Evolutionary conservation across 345 rosid species (phyloP).

Genomic region (Viola odorata): DNA sequence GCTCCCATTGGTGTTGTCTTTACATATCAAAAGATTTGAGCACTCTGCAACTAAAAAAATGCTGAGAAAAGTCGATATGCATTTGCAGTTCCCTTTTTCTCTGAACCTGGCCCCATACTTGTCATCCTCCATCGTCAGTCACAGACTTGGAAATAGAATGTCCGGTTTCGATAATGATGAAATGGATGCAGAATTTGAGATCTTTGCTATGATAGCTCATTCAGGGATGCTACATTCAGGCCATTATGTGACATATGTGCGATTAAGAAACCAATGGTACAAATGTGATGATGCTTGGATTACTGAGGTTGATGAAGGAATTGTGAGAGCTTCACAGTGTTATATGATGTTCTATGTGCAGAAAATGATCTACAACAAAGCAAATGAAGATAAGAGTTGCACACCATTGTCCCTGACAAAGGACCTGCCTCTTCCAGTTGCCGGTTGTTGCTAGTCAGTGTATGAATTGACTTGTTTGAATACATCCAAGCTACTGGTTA

Average conservation of each 20-base stretch:
- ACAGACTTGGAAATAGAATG: constrained; percentile 24
- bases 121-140: constrained; percentile 22
- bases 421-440: constrained; percentile 36
- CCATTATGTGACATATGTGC: constrained; percentile 24
- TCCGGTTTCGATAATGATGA: constrained; percentile 19
- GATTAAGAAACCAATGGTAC: constrained; percentile 27
- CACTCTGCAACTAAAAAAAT: constrained; percentile 17
- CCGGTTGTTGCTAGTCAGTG: constrained; percentile 53
- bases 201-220: constrained; percentile 26
- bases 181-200: constrained; percentile 21
- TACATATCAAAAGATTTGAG: constrained; percentile 27
- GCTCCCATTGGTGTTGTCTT: constrained; percentile 29
- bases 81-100: constrained; percentile 24
- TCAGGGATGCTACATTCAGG: constrained; percentile 28
- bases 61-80: constrained; percentile 22
- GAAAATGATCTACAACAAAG: constrained; percentile 35
- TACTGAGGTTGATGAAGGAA: constrained; percentile 22
- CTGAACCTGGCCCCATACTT: constrained; percentile 24
- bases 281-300: constrained; percentile 30
- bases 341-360: constrained; percentile 28
- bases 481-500: constrained; percentile 1
- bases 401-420: constrained; percentile 28
- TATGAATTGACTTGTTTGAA: constrained; percentile 12
- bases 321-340: constrained; percentile 26
- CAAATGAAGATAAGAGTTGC: constrained; percentile 33